A percentile compares a stretch with the other conserved stretches of the same genome.
These are phyloP conservation scores for Zygnema circumcarinatum DNA, from an alignment of 139 green algal species.

Conservation along the genomic window DNA sequence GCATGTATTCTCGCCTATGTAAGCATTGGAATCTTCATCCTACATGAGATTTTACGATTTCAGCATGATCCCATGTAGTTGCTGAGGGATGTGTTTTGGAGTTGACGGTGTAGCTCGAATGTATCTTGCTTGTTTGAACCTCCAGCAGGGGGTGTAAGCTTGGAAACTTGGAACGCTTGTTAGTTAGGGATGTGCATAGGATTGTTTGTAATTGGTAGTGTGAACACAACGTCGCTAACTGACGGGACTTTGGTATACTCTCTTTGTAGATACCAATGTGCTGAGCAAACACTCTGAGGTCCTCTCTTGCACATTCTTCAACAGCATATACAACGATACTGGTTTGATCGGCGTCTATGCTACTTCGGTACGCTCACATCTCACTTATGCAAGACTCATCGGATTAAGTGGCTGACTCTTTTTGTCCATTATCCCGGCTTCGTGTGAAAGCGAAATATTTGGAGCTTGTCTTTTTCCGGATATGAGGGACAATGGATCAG, in stretches of 20 bases:
- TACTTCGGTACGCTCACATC: slow-evolving; percentile 67
- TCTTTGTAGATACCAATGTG: slow-evolving; percentile 87
- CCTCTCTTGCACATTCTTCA: slow-evolving; percentile 87
- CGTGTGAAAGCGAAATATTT: no score
- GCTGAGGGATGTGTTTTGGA: not conserved
- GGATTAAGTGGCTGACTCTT: no score
- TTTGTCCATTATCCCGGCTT: no score
- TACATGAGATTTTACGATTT: not conserved
- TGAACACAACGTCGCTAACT: no score
- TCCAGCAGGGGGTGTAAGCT: not conserved
- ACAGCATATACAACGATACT: slow-evolving; percentile 87
- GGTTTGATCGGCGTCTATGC: slow-evolving; percentile 83
- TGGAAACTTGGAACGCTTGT: not conserved
- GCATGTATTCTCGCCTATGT: slow-evolving; percentile 95
- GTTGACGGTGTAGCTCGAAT: no score
- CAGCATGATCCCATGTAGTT: not conserved
- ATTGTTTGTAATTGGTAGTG: no score
- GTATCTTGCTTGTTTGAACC: no score
- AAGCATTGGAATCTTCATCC: slow-evolving; percentile 24
- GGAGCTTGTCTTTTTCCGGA: no score
- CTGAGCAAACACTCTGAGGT: slow-evolving; percentile 83
- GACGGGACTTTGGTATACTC: no score
- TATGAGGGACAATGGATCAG: no score
- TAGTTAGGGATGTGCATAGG: no score
- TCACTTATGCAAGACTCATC: no score